Base-by-base conservation (phyloP, 306 rosid species). In the Psophocarpus tetragonolobus region DNA sequence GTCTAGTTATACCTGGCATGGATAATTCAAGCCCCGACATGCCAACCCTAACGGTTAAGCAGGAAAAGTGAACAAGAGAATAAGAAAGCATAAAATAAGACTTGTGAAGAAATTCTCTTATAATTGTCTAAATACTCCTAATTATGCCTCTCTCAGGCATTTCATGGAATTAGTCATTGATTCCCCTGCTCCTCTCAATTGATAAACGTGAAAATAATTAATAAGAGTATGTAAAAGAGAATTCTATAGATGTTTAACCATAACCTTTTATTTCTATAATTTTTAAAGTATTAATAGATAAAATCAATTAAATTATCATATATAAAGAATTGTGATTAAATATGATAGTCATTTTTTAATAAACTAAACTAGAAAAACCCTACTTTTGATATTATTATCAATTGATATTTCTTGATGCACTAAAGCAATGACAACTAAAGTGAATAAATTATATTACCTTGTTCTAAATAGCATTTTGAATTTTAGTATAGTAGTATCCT, bases 401-500 rank as follows among this genome's bases (percentile, higher is more conserved):
- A n/a, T n/a, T n/a, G n/a, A n/a, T n/a, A n/a, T n/a, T n/a, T n/a
- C n/a, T n/a, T 70, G 30, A 61, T 26, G 13, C 66, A 78, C 33
- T 66, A 51, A 64, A 48, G 57, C 48, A 20, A 64, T 6, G 73
- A n/a, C 18, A 36, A 68, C 6, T 23, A 45, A 68, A 66, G 39
- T 44, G 30, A 50, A 27, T 15, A 61, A 5, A 29, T 7, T 5
- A 8, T 6, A 6, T 48, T 81, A 95, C 99, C 99, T 95, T 95
- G 85, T 95, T 95, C 80, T 95, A 97, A 80, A 95, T 95, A 39
- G 92, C 99, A 80, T 91, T 97, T 77, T n/a, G n/a, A n/a, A n/a
- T n/a, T 95, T 95, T 76, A 95, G 77, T 68, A 92, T 92, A 5
- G 97, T 90, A 54, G 97, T 95, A 58, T 92, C 92, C 91, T 89